Evolutionary conservation across 2,329 filamentous ascomycete genomes (phyloP).

Genomic region (Hypoxylon sp.): DNA sequence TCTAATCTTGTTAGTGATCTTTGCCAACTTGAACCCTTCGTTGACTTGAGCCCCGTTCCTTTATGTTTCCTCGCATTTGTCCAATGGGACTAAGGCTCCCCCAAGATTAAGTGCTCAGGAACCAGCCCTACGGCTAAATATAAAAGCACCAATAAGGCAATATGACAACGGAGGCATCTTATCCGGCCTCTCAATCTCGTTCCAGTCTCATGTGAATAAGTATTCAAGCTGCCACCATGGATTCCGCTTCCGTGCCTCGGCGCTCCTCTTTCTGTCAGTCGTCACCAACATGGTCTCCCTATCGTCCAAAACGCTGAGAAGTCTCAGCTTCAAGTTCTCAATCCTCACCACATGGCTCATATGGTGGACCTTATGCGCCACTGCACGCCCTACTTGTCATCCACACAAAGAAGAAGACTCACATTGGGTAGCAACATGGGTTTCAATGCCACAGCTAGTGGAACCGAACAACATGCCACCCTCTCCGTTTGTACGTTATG

Average conservation of each 20-base stretch:
- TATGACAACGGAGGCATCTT: conserved; percentile 33
- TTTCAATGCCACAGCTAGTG: conserved; percentile 74
- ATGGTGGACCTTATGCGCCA: conserved; percentile 33
- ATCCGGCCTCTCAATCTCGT: conserved; percentile 29
- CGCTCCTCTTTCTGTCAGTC: conserved; percentile 11
- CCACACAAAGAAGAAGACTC: conserved; percentile 51
- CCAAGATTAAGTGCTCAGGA: conserved; percentile 25
- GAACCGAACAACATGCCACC: conserved; percentile 73
- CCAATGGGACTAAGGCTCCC: conserved; percentile 1
- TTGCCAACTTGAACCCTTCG: neutral
- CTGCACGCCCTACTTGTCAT: conserved; percentile 35
- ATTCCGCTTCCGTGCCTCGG: conserved; percentile 22
- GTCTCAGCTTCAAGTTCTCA: conserved; percentile 36
- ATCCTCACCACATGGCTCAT: conserved; percentile 42
- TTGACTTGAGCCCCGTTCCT: conserved; percentile 8
- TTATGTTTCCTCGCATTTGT: neutral
- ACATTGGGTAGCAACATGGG: conserved; percentile 75
- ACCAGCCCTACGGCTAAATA: conserved; percentile 43
- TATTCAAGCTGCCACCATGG: conserved; percentile 30
- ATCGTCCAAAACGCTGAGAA: conserved; percentile 30
- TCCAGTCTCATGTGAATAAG: conserved; percentile 31
- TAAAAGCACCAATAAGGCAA: conserved; percentile 18
- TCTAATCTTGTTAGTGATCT: neutral
- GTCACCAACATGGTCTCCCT: conserved; percentile 21
- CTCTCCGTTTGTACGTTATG: conserved; percentile 66